Evolutionary conservation across 306 rosid species (phyloP).

Genomic region (Glycine tomentella): DNA sequence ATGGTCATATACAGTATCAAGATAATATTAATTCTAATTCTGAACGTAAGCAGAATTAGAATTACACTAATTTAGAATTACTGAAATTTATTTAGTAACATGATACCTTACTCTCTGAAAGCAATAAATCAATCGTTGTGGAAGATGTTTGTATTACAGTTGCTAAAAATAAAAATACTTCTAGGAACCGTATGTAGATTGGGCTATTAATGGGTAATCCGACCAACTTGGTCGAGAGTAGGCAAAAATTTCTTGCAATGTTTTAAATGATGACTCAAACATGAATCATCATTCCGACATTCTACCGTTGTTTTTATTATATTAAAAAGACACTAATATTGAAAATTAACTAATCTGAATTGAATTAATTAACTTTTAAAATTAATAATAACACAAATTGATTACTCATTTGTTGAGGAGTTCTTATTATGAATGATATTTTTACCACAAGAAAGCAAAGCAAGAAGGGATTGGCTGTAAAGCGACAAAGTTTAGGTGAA

Average conservation of each 20-base stretch:
- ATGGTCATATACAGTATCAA: constrained; percentile 6
- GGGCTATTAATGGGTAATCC: neutral
- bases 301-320: neutral
- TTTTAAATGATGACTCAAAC: neutral
- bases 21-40: constrained; percentile 22
- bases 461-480: constrained; percentile 8
- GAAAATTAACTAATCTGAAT: neutral
- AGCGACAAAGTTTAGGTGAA: constrained; percentile 42
- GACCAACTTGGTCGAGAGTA: neutral
- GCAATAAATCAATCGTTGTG: neutral
- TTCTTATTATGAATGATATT: neutral
- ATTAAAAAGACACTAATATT: neutral
- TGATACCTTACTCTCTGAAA: neutral
- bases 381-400: neutral
- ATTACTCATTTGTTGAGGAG: neutral
- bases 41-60: constrained; percentile 38
- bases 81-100: too few relatives aligned
- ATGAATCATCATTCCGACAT: constrained; percentile 15
- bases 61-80: too few relatives aligned
- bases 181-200: neutral
- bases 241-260: neutral
- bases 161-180: neutral
- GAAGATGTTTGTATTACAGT: neutral
- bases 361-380: neutral
- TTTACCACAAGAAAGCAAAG: constrained; percentile 4